These are phyloP conservation scores for Yamadazyma triangularis DNA, from an alignment of 1,139 yeast species.

Conservation along the genomic window DNA sequence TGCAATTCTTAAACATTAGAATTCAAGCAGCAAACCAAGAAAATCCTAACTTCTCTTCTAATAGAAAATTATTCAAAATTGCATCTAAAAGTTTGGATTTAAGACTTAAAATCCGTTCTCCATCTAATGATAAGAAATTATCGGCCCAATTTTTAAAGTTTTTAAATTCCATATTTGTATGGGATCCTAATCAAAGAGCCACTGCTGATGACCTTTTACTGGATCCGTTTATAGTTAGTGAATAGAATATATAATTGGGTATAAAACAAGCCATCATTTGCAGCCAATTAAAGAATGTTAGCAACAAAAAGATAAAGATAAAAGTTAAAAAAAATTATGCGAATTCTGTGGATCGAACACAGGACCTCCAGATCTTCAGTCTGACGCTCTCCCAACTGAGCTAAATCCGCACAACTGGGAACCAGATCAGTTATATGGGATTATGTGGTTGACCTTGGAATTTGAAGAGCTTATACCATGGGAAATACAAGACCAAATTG, in stretches of 20 bases:
- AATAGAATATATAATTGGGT: background rate
- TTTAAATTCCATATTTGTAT: conserved; percentile 40
- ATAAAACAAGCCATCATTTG: background rate
- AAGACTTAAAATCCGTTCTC: conserved; percentile 34
- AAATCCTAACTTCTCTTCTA: conserved; percentile 6
- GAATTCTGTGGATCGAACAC: conserved; percentile 55
- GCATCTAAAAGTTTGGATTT: conserved; percentile 36
- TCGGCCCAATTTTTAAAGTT: conserved; percentile 22
- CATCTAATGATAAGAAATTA: conserved; percentile 17
- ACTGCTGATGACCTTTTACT: conserved; percentile 40
- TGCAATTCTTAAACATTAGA: conserved; percentile 25
- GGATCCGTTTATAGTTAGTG: conserved; percentile 22
- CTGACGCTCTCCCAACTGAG: conserved; percentile 58
- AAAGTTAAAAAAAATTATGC: conserved; percentile 21
- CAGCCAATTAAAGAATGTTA: background rate
- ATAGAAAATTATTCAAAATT: conserved; percentile 23
- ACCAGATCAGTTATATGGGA: too few species aligned
- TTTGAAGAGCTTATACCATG: too few species aligned
- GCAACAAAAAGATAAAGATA: too few species aligned
- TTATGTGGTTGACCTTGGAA: too few species aligned
- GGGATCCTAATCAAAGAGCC: conserved; percentile 52
- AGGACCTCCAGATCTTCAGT: conserved; percentile 56
- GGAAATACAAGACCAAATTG: too few species aligned
- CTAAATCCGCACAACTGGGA: conserved; percentile 39
- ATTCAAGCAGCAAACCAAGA: conserved; percentile 14